These are phyloP conservation scores for Xylaria polymorpha DNA, from an alignment of 2,329 filamentous ascomycete species.

Conservation along the genomic window DNA sequence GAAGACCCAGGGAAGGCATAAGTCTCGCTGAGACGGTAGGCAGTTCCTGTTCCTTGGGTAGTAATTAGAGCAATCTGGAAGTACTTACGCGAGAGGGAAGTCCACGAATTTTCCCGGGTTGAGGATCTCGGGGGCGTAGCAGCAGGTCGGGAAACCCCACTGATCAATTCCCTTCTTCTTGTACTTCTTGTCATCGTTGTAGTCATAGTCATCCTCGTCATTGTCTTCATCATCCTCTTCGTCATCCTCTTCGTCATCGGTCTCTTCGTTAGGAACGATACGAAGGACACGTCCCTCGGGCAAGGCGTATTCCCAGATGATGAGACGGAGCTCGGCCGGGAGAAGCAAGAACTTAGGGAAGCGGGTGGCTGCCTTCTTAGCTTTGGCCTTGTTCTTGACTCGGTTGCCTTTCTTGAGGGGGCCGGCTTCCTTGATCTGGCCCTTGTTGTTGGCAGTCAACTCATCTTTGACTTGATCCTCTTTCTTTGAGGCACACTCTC, in stretches of 20 bases:
- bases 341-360: constrained; percentile 7
- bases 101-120: not conserved
- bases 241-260: not conserved
- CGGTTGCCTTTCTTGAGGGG: not conserved
- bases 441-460: not conserved
- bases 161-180: not conserved
- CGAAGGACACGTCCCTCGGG: not conserved
- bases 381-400: not conserved
- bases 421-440: not conserved
- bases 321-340: not conserved
- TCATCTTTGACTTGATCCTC: not conserved
- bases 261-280: not conserved
- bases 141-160: not conserved
- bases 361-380: not conserved
- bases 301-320: constrained; percentile 14
- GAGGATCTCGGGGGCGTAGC: constrained; percentile 1
- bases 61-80: not conserved
- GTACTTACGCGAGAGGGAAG: constrained; percentile 7
- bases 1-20: not conserved
- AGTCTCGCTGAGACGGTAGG: not conserved
- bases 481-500: not conserved
- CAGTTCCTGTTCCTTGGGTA: not conserved
- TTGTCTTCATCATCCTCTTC: not conserved
- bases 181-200: not conserved
- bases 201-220: not conserved